phyloP scores from a whole-genome alignment of 768 basidiomycete genomes.

The Lactarius deliciosus region DNA sequence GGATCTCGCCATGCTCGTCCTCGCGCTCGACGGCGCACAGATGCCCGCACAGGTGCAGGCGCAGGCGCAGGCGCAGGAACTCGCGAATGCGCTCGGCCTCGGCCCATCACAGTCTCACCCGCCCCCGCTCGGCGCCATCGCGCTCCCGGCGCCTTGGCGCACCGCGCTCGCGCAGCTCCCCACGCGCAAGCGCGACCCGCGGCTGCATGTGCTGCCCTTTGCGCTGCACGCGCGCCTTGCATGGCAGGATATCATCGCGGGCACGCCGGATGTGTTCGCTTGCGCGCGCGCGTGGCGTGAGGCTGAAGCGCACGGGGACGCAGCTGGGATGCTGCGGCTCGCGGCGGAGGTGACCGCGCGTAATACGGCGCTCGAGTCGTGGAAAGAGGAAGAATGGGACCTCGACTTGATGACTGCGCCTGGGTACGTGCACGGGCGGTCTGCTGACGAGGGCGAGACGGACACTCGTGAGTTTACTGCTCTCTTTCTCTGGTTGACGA shows the following conservation, averaged over 20 bases:
- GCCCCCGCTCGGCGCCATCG: not conserved
- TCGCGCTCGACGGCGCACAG: conserved; percentile 18
- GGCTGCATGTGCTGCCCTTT: conserved; percentile 26
- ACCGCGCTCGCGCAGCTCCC: not conserved
- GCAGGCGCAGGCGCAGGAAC: not conserved
- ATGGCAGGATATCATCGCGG: conserved; percentile 19
- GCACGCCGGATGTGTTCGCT: conserved; percentile 21
- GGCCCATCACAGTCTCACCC: no score
- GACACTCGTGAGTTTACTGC: conserved; percentile 27
- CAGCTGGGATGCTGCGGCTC: conserved; percentile 1
- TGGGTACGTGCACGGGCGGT: conserved; percentile 27
- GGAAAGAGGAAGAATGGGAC: conserved; percentile 30
- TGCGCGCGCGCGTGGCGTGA: conserved; percentile 25
- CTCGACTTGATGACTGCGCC: conserved; percentile 27
- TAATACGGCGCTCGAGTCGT: conserved; percentile 20
- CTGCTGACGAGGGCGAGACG: conserved; percentile 21
- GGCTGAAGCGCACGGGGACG: conserved; percentile 12
- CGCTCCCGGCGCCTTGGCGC: conserved; percentile 9
- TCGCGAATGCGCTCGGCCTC: not conserved
- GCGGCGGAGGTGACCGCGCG: conserved; percentile 11
- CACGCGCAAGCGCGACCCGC: conserved; percentile 20
- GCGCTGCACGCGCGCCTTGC: conserved; percentile 25
- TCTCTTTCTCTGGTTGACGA: not conserved
- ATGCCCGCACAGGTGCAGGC: not conserved
- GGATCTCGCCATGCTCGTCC: conserved; percentile 26